These are phyloP conservation scores for Xylaria sp. DNA, from an alignment of 2,329 filamentous ascomycete genomes.

Conservation along the genomic window DNA sequence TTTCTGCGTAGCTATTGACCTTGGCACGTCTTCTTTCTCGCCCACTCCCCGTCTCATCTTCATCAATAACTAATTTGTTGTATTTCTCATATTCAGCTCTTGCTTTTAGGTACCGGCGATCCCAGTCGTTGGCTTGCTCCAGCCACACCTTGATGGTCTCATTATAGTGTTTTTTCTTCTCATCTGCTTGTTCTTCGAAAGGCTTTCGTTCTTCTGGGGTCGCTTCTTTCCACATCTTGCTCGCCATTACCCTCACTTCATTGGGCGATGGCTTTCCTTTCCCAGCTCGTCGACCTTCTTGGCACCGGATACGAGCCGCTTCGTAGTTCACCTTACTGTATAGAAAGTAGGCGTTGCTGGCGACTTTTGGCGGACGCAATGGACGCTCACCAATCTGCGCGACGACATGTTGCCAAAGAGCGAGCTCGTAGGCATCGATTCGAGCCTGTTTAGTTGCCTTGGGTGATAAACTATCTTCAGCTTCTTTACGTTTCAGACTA, in stretches of 20 bases:
- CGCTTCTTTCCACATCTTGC: constrained; percentile 90
- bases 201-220: constrained; percentile 76
- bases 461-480: constrained; percentile 47
- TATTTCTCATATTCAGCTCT: constrained; percentile 63
- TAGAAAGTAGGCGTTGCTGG: constrained; percentile 87
- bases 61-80: constrained; percentile 57
- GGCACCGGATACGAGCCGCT: constrained; percentile 67
- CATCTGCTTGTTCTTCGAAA: constrained; percentile 78
- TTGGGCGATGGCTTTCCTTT: constrained; percentile 76
- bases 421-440: constrained; percentile 66
- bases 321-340: constrained; percentile 85
- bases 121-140: constrained; percentile 75
- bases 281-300: constrained; percentile 71
- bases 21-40: constrained; percentile 49
- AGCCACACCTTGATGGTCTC: constrained; percentile 69
- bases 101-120: constrained; percentile 69
- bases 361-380: constrained; percentile 75
- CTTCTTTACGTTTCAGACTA: constrained; percentile 66
- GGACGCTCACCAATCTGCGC: constrained; percentile 78
- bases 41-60: constrained; percentile 44
- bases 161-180: constrained; percentile 74
- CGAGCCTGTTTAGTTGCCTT: constrained; percentile 64
- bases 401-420: constrained; percentile 63
- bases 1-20: constrained; percentile 54
- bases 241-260: constrained; percentile 86